Evolutionary conservation across 2,329 filamentous ascomycete species (phyloP).

Genomic region (Seiridium unicorne): DNA sequence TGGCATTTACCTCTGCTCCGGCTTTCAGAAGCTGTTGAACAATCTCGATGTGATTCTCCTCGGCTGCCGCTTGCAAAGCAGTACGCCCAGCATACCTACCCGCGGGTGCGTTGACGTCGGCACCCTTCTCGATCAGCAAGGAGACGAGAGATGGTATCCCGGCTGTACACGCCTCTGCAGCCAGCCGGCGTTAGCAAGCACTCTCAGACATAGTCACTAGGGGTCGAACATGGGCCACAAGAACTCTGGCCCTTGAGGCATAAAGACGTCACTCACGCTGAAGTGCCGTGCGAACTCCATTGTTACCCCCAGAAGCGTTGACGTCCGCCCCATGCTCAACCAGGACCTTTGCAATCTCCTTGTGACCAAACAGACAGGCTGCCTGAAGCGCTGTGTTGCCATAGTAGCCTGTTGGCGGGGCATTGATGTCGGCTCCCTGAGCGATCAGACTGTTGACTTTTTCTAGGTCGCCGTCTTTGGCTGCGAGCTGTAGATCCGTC

Average conservation of each 20-base stretch:
- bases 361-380: slow-evolving; percentile 22
- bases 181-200: too few relatives aligned
- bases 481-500: slow-evolving; percentile 33
- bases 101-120: slow-evolving; percentile 23
- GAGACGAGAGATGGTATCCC: slow-evolving; percentile 17
- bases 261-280: background rate
- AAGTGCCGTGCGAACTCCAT: slow-evolving; percentile 33
- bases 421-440: slow-evolving; percentile 24
- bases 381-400: slow-evolving; percentile 28
- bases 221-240: too few relatives aligned
- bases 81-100: slow-evolving; percentile 29
- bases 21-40: slow-evolving; percentile 23
- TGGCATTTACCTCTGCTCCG: slow-evolving; percentile 29
- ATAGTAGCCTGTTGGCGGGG: slow-evolving; percentile 19
- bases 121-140: slow-evolving; percentile 18
- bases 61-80: slow-evolving; percentile 32
- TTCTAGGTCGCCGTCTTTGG: slow-evolving; percentile 27
- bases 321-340: slow-evolving; percentile 19
- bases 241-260: too few relatives aligned
- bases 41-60: slow-evolving; percentile 22
- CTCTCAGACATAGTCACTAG: too few relatives aligned
- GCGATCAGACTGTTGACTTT: slow-evolving; percentile 23
- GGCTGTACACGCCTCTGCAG: slow-evolving; percentile 23
- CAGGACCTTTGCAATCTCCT: slow-evolving; percentile 16
- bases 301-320: slow-evolving; percentile 26